phyloP scores from a whole-genome alignment of 192 early-diverging fungal genomes.

The Gaertneriomyces semiglobifer region DNA sequence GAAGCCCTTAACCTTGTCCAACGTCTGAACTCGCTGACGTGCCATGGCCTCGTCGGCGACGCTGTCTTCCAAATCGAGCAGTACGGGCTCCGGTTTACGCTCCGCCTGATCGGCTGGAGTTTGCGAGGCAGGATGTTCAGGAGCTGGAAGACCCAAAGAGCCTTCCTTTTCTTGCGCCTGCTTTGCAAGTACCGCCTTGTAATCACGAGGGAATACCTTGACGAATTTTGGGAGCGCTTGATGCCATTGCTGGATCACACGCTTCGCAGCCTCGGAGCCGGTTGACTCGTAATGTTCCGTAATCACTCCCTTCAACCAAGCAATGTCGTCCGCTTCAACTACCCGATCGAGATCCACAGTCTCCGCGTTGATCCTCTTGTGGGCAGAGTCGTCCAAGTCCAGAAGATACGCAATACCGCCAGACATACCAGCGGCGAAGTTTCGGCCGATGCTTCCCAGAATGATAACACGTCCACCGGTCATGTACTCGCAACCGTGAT shows the following conservation, averaged over 20 bases:
- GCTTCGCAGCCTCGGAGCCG: slow-evolving; percentile 71
- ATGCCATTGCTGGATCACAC: slow-evolving; percentile 68
- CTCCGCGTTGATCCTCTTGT: slow-evolving; percentile 78
- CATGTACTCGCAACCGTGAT: slow-evolving; percentile 99
- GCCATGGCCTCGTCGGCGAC: slow-evolving; percentile 74
- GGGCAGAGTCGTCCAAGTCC: slow-evolving; percentile 64
- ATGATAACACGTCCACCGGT: slow-evolving; percentile 93
- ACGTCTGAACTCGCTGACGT: slow-evolving; percentile 59
- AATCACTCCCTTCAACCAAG: slow-evolving; percentile 70
- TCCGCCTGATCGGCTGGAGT: slow-evolving; percentile 18
- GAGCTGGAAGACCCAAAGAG: slow-evolving; percentile 17
- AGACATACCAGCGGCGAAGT: slow-evolving; percentile 99
- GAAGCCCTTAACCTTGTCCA: slow-evolving; percentile 97
- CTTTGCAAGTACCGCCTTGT: slow-evolving; percentile 74
- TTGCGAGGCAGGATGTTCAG: slow-evolving; percentile 30
- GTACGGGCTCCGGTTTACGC: slow-evolving; percentile 51
- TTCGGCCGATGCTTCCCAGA: slow-evolving; percentile 84
- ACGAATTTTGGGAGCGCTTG: slow-evolving; percentile 74
- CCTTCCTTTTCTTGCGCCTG: slow-evolving; percentile 30
- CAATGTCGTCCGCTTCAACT: slow-evolving; percentile 69
- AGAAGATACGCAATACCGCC: slow-evolving; percentile 96
- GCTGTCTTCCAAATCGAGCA: slow-evolving; percentile 89
- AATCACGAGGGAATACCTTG: slow-evolving; percentile 93
- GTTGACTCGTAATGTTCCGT: slow-evolving; percentile 80
- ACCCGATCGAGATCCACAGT: slow-evolving; percentile 86